These are phyloP conservation scores for Epichloe amarillans DNA, from an alignment of 2,329 filamentous ascomycete species.

Conservation along the genomic window DNA sequence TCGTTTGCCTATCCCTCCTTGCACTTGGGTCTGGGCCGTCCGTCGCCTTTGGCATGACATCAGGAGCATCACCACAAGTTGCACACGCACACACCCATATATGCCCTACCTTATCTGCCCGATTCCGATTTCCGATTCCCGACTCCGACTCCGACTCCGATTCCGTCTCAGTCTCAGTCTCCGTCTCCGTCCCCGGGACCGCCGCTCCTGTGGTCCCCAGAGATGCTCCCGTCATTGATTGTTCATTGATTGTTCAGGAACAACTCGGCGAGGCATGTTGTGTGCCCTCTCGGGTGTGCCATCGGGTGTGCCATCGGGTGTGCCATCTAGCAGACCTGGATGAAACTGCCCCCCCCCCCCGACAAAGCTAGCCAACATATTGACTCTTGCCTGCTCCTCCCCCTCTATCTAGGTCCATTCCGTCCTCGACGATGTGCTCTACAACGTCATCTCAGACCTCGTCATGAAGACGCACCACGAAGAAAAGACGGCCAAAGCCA, in stretches of 20 bases:
- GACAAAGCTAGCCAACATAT: background rate
- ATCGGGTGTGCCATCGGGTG: too few relatives aligned
- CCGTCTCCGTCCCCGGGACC: background rate
- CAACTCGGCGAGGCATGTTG: background rate
- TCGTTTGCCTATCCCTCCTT: background rate
- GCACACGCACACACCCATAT: conserved; percentile 5
- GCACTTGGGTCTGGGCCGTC: conserved; percentile 4
- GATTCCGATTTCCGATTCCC: background rate
- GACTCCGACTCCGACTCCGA: too few relatives aligned
- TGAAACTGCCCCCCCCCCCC: background rate
- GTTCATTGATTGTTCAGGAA: background rate
- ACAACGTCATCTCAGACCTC: conserved; percentile 65
- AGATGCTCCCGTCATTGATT: background rate
- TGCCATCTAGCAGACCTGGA: background rate
- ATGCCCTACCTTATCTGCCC: background rate
- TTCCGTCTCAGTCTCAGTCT: too few relatives aligned
- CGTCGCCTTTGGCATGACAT: background rate
- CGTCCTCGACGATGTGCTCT: conserved; percentile 61
- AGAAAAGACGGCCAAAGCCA: conserved; percentile 61
- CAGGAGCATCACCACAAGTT: conserved; percentile 3
- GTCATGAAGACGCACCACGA: conserved; percentile 62
- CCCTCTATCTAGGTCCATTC: conserved; percentile 39
- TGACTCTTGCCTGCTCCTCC: background rate
- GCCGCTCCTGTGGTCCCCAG: background rate
- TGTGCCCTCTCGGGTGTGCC: background rate